A percentile compares a stretch with the other conserved stretches of the same genome.
phyloP scores from a whole-genome alignment of 257 asterid genomes.

The Cruciata laevipes region DNA sequence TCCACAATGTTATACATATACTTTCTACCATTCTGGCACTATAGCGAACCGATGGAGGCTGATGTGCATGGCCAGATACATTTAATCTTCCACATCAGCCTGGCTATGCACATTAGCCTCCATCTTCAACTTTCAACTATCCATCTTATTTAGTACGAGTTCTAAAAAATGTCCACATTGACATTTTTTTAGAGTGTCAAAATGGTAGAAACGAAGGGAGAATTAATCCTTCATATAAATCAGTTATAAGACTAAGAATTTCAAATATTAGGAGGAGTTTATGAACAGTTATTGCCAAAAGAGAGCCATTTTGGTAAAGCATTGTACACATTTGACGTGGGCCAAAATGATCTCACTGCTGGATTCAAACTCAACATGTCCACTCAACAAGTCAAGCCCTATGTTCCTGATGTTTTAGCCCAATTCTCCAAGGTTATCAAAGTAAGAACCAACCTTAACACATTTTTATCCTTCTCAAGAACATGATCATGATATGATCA shows the following conservation, averaged over 20 bases:
- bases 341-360: conserved; percentile 78
- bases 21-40: no score
- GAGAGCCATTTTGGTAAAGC: conserved; percentile 39
- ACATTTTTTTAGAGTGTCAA: no score
- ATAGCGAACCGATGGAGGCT: no score
- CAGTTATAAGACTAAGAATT: neutral
- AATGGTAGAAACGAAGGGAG: no score
- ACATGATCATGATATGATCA: neutral
- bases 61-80: no score
- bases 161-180: no score
- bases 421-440: conserved; percentile 48
- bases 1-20: neutral
- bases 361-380: conserved; percentile 67
- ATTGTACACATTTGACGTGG: conserved; percentile 67
- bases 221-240: no score
- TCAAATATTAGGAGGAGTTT: conserved; percentile 26
- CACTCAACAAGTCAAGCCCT: conserved; percentile 55
- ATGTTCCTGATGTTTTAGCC: conserved; percentile 53
- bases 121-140: no score
- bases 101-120: no score
- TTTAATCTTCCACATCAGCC: no score
- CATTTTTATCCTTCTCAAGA: neutral
- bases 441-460: conserved; percentile 24
- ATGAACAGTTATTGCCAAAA: conserved; percentile 37
- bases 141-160: no score